Conservation (phyloP, 192 early-diverging fungal genomes). For the Gonapodya sp. region DNA sequence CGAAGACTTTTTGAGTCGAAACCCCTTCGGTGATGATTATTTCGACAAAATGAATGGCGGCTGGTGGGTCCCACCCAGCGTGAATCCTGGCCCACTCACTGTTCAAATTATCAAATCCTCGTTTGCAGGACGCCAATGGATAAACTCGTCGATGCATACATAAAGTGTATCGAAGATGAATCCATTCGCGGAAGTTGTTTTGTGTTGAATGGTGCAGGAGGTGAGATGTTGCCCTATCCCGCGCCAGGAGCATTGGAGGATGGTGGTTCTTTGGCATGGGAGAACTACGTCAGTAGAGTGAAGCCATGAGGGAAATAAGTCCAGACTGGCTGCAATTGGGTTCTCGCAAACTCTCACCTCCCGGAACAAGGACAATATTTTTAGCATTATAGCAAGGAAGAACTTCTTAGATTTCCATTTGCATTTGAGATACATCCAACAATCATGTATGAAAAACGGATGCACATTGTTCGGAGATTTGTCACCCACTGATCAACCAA, state of each 20-base stretch:
- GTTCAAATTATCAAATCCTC: neutral
- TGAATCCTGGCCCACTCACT: neutral
- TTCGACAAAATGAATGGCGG: neutral
- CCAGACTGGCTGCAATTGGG: no score
- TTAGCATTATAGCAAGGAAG: no score
- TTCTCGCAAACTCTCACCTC: no score
- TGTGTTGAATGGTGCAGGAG: neutral
- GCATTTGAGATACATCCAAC: no score
- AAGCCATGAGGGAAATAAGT: no score
- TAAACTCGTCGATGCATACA: constrained; percentile 9
- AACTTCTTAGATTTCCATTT: no score
- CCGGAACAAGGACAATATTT: no score
- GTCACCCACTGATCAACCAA: no score
- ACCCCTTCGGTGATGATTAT: neutral
- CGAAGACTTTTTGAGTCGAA: constrained; percentile 3
- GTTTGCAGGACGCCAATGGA: constrained; percentile 5
- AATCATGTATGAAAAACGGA: no score
- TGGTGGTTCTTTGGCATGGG: constrained; percentile 5
- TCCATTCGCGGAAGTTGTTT: constrained; percentile 3
- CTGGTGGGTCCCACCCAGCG: neutral
- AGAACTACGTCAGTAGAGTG: constrained; percentile 1
- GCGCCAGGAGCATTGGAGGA: neutral
- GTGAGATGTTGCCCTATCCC: neutral
- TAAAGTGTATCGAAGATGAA: constrained; percentile 3
- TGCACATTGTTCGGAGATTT: no score